These are phyloP conservation scores for Ophiostoma populinum DNA, from an alignment of 2,329 filamentous ascomycete species.

Conservation along the genomic window DNA sequence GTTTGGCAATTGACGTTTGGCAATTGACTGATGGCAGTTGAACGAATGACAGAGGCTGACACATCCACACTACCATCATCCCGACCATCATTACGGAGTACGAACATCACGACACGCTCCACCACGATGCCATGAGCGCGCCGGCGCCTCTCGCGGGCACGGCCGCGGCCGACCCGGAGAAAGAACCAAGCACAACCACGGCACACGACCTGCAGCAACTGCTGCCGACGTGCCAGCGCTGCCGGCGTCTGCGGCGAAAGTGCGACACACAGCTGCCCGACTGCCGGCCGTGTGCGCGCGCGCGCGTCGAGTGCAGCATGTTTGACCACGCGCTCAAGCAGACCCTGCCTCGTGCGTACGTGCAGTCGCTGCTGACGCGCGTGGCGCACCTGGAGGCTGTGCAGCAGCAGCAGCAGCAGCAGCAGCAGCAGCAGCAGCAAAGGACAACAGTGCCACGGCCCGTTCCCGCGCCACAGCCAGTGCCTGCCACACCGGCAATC, in stretches of 20 bases:
- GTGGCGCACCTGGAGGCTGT: constrained; percentile 9
- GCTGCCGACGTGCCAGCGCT: constrained; percentile 10
- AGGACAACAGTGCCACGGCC: too few species aligned
- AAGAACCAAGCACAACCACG: background rate
- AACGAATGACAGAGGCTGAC: background rate
- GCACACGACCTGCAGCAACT: constrained; percentile 8
- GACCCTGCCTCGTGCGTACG: constrained; percentile 9
- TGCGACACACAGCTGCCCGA: constrained; percentile 11
- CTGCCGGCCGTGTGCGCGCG: constrained; percentile 8
- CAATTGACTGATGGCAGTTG: too few species aligned
- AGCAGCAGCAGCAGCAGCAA: background rate
- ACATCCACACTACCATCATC: too few species aligned
- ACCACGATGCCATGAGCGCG: constrained; percentile 1
- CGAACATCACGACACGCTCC: background rate
- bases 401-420: too few species aligned
- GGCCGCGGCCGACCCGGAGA: background rate
- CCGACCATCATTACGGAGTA: background rate
- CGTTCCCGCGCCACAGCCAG: background rate
- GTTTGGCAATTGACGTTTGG: too few species aligned
- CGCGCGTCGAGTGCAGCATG: constrained; percentile 8
- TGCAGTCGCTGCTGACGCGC: constrained; percentile 9
- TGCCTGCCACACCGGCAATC: background rate
- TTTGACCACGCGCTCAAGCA: constrained; percentile 11
- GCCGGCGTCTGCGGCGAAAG: constrained; percentile 9
- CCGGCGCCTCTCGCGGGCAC: background rate